A percentile compares a stretch with the other conserved stretches of the same genome.
Conservation (phyloP, 2,329 filamentous ascomycete genomes). For the Pyrenophora tritici-repentis region DNA sequence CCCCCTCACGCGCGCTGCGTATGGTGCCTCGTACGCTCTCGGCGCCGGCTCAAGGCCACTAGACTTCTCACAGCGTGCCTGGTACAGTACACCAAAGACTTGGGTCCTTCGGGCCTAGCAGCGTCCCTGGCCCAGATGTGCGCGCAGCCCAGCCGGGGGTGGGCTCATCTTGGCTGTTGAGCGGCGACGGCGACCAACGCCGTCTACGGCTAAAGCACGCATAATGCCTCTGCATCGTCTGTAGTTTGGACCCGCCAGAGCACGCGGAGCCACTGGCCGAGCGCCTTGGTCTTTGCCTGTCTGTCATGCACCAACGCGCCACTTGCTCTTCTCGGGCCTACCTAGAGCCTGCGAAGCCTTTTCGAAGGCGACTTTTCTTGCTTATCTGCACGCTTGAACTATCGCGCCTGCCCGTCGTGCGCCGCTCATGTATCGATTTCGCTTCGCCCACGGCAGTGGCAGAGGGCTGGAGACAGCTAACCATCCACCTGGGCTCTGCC, state of each 20-base stretch:
- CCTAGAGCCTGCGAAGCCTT: constrained; percentile 7
- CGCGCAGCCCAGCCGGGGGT: constrained; percentile 16
- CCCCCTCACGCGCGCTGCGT: background rate
- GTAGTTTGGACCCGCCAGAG: constrained; percentile 7
- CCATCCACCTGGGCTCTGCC: background rate
- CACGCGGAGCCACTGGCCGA: constrained; percentile 28
- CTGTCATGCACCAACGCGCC: constrained; percentile 21
- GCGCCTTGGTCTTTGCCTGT: constrained; percentile 10
- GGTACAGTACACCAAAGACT: constrained; percentile 7
- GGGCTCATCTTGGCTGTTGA: constrained; percentile 25
- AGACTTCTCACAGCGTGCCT: constrained; percentile 20
- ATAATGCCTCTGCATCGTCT: constrained; percentile 1
- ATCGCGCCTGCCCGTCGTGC: background rate
- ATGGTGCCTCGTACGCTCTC: constrained; percentile 2
- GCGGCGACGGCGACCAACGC: constrained; percentile 9
- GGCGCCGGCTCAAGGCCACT: constrained; percentile 18
- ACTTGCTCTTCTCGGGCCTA: constrained; percentile 19
- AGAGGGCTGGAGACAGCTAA: background rate
- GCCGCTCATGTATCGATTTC: background rate
- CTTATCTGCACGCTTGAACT: background rate
- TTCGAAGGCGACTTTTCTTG: constrained; percentile 11
- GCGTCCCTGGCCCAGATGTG: constrained; percentile 16
- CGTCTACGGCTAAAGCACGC: constrained; percentile 16
- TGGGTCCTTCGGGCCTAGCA: constrained; percentile 15
- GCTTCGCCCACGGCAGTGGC: background rate